Percentiles rank a stretch among this genome's conserved stretches.
Evolutionary conservation across 2,329 filamentous ascomycete species (phyloP).

Genomic region (Microdochium nivale): DNA sequence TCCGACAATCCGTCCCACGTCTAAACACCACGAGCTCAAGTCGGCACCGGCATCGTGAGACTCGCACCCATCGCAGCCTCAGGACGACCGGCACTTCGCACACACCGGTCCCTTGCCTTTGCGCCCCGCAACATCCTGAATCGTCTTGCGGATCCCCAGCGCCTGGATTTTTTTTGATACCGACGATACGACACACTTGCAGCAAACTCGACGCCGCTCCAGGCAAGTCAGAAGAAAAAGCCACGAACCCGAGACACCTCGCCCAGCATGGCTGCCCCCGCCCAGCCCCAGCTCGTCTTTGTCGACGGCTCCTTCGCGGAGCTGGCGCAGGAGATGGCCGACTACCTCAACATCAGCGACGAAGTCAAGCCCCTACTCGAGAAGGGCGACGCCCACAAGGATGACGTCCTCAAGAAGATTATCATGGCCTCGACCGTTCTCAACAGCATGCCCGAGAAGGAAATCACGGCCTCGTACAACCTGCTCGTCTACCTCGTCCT

Average conservation of each 20-base stretch:
- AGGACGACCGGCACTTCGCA: not conserved
- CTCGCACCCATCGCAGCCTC: not conserved
- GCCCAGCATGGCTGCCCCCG: conserved; percentile 23
- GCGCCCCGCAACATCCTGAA: not conserved
- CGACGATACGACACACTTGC: not conserved
- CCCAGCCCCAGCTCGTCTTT: conserved; percentile 54
- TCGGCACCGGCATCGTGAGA: not conserved
- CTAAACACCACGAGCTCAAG: not conserved
- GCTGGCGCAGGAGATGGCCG: conserved; percentile 87
- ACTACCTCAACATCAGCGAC: conserved; percentile 80
- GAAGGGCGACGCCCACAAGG: conserved; percentile 56
- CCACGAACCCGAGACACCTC: not conserved
- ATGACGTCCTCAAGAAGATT: conserved; percentile 83
- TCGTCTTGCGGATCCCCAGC: not conserved
- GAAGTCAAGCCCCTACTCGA: conserved; percentile 68
- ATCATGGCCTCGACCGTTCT: conserved; percentile 70
- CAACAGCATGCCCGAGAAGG: conserved; percentile 86
- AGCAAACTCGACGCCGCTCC: not conserved
- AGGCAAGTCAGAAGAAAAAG: not conserved
- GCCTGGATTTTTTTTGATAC: not conserved
- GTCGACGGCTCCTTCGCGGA: conserved; percentile 93
- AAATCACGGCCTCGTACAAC: conserved; percentile 94
- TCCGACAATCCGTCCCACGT: not conserved
- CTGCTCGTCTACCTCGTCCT: conserved; percentile 88
- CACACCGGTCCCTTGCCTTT: not conserved